Base-by-base conservation (phyloP, 2,329 filamentous ascomycete genomes). In the Blastomyces gilchristii region DNA sequence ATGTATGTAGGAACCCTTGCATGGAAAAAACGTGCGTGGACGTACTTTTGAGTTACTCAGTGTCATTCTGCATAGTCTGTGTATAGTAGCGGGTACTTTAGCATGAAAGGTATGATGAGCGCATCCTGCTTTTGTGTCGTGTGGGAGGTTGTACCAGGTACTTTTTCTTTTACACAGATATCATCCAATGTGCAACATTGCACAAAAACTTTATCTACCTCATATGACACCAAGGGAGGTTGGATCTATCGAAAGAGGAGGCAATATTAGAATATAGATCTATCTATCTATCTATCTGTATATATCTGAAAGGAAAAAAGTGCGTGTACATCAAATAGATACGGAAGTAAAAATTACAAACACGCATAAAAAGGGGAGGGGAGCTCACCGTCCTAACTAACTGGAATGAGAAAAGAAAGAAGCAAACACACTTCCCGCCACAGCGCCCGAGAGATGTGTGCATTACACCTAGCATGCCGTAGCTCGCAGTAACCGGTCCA, bases 1-100 rank as follows among this genome's bases (percentile, higher is more conserved):
- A 56, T 56, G 34, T 56, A 56, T 37, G 34, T 56, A 56, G 53
- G 53, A 39, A 56, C 31, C 53, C 28, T 56, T 56, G 53, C 53
- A 56, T 56, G 18, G 18, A 14, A 56, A 56, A 41, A 56, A 56
- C 53, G 53, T 56, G 53, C 34, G 18, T 39, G 31, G 50, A 16
- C 34, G 34, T 56, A 56, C 53, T 34, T 39, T 39, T n/a, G 18
- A 56, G 53, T 56, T 25, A 56, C 31, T 56, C 31, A n/a, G 31
- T 53, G 50, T 34, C 50, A 53, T 53, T 53, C 50, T 34, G 50
- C 50, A 53, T 53, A 31, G 31, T 12, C 50, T 49, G 47, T 49
- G 25, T 53, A 18, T 16, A 18, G 50, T 53, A 49, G 3, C 8
- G 22, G 18, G 18, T 22, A 49, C 18, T 49, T 49, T 22, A 49